Evolutionary conservation across 2,329 filamentous ascomycete species (phyloP), one percentile per base, ranked within the genome.

Genomic region (Fonsecaea multimorphosa): DNA sequence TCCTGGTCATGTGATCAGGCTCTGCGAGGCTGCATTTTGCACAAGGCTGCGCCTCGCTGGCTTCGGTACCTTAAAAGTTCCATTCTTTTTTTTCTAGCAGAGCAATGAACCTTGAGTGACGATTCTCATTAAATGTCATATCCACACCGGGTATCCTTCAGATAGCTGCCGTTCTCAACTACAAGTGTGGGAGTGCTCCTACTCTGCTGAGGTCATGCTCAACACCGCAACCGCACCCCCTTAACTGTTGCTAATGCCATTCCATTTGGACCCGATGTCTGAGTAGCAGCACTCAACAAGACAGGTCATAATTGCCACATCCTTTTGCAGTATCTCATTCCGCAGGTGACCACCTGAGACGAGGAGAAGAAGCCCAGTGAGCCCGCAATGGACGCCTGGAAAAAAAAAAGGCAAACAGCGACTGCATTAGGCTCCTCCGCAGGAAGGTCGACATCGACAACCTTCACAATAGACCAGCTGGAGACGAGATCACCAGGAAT

Each of bases 91-190:
- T 2, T 31, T 52, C 3, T 31, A 31, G 29, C 29, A 31, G 3
- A 31, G 29, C 29, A 4, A 4, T n/a, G 14, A 31, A 54, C 6
- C 32, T 22, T 12, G 32, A 31, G n/a, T 19, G n/a, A n/a, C n/a
- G 27, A 31, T 54, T 31, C 7, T 34, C 31, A 34, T 34, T 31
- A 31, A 29, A 32, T 34, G 27, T 54, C 51, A 34, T 54, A 34
- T 49, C 44, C 19, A 49, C 24, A 19, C 27, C n/a, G 27, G 51
- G 27, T 54, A 54, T 54, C 51, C 51, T 34, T 27, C 51, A 32
- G 51, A 31, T 32, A 31, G 12, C 51, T 31, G 14, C 7, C 51
- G 3, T 31, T 4, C 11, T 54, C 51, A 54, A n/a, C 51, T 54
- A 54, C 19, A 54, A 54, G 1, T 32, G 14, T 32, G 12, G n/a